Conservation (phyloP, 257 asterid genomes). For the Forsythia suspensa region DNA sequence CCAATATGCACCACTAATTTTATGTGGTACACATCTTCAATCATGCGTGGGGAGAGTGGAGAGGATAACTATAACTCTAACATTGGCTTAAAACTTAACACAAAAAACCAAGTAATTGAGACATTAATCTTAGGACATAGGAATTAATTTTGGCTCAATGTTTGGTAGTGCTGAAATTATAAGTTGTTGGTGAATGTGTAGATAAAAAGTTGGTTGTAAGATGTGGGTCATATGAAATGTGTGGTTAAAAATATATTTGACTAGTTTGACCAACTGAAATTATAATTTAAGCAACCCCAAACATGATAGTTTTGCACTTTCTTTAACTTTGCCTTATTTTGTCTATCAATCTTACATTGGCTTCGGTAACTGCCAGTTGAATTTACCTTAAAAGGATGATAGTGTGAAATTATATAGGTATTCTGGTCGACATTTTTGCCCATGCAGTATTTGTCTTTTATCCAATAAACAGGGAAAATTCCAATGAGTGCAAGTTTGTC, state of each 20-base stretch:
- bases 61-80: conserved; percentile 1
- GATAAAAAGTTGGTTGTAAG: too few relatives aligned
- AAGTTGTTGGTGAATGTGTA: too few relatives aligned
- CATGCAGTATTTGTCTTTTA: neutral
- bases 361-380: neutral
- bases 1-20: conserved; percentile 3
- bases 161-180: too few relatives aligned
- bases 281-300: too few relatives aligned
- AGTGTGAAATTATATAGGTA: neutral
- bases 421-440: neutral
- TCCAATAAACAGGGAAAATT: neutral
- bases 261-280: too few relatives aligned
- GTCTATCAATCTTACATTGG: neutral
- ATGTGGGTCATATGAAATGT: too few relatives aligned
- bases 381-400: neutral
- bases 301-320: neutral
- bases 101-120: neutral
- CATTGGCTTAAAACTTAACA: neutral
- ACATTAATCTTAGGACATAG: neutral
- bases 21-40: neutral
- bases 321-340: neutral
- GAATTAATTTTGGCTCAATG: neutral
- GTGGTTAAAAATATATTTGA: too few relatives aligned
- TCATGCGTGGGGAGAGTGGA: neutral
- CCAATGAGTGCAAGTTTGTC: neutral